A percentile compares a stretch with the other conserved stretches of the same genome.
phyloP scores from a whole-genome alignment of 1,284 basidiomycete genomes.

The Trichosporon inkin region DNA sequence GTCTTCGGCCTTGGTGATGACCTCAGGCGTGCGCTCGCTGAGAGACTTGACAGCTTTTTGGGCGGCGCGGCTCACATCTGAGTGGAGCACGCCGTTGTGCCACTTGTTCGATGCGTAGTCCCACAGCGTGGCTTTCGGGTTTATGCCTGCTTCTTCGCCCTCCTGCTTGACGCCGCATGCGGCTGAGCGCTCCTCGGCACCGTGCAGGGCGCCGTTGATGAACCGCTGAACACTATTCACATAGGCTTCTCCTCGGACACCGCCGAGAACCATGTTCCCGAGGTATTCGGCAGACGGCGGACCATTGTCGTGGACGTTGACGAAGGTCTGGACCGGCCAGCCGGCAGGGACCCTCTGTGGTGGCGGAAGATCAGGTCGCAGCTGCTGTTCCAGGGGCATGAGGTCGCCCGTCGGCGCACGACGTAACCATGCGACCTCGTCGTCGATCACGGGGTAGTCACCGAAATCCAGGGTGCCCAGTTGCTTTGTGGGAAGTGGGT shows the following conservation, averaged over 20 bases:
- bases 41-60: constrained; percentile 16
- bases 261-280: constrained; percentile 32
- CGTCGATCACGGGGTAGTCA: constrained; percentile 32
- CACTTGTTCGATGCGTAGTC: constrained; percentile 33
- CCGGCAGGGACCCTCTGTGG: background rate
- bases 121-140: constrained; percentile 14
- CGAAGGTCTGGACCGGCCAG: constrained; percentile 22
- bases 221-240: constrained; percentile 37
- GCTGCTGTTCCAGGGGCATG: constrained; percentile 31
- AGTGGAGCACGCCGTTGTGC: constrained; percentile 29
- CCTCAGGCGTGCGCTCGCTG: background rate
- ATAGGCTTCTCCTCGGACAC: constrained; percentile 44
- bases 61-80: constrained; percentile 11
- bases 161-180: background rate
- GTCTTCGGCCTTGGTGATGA: background rate
- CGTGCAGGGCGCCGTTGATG: constrained; percentile 38
- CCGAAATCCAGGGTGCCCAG: constrained; percentile 35
- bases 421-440: constrained; percentile 21
- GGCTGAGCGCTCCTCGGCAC: constrained; percentile 5
- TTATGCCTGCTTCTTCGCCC: background rate
- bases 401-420: constrained; percentile 20
- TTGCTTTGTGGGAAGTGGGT: constrained; percentile 26
- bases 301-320: constrained; percentile 34
- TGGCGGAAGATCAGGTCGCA: constrained; percentile 22
- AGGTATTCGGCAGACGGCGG: constrained; percentile 28